phyloP scores from a whole-genome alignment of 208 protist species.

The Trichomonas tenax region DNA sequence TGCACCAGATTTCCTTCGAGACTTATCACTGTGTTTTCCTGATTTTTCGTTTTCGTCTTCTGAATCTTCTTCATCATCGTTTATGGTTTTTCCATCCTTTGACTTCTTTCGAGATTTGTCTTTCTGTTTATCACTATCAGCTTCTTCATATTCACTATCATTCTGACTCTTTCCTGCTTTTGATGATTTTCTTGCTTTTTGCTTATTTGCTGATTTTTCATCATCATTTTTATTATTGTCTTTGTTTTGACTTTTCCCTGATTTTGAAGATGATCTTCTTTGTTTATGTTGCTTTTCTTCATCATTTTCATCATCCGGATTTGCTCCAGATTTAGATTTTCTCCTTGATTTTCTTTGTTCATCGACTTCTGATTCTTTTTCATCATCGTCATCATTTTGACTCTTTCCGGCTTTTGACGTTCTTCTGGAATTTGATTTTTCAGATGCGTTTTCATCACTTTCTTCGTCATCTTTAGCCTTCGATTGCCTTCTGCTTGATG shows the following conservation, averaged over 20 bases:
- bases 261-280: no score
- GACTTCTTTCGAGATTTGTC: not conserved
- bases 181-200: not conserved
- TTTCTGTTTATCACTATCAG: not conserved
- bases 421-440: not conserved
- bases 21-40: not conserved
- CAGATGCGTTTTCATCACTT: not conserved
- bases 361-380: no score
- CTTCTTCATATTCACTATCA: not conserved
- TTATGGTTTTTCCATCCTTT: not conserved
- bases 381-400: no score
- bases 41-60: not conserved
- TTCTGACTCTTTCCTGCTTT: not conserved
- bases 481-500: no score
- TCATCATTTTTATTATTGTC: no score
- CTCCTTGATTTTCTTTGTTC: not conserved
- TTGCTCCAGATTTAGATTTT: not conserved
- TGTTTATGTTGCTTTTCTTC: no score
- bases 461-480: not conserved
- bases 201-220: no score
- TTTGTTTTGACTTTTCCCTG: no score
- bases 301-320: no score
- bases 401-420: not conserved
- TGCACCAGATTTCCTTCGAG: not conserved
- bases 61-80: not conserved